Conservation (phyloP, 306 rosid genomes). For the Malus orientalis region DNA sequence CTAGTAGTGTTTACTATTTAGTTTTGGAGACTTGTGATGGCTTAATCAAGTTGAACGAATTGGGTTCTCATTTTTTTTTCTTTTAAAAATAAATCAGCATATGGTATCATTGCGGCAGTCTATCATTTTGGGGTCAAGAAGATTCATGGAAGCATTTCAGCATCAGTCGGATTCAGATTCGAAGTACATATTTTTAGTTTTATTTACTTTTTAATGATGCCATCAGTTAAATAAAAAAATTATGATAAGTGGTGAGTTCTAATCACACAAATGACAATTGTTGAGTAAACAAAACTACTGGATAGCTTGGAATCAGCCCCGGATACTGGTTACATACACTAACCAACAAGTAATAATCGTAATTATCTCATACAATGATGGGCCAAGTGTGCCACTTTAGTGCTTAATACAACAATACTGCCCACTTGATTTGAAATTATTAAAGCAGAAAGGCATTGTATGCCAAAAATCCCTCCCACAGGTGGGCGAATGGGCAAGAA, state of each 20-base stretch:
- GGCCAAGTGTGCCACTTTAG: background rate
- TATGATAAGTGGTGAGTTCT: no score
- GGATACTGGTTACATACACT: background rate
- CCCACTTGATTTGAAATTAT: background rate
- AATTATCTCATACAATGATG: background rate
- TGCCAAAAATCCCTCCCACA: background rate
- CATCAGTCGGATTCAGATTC: rapidly evolving
- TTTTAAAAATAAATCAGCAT: no score
- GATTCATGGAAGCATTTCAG: no score
- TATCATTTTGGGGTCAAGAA: rapidly evolving
- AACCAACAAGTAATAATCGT: background rate
- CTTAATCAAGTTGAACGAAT: background rate
- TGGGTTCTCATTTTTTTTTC: background rate
- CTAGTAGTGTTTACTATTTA: background rate
- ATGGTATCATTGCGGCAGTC: no score
- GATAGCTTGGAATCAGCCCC: no score
- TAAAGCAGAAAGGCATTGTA: background rate
- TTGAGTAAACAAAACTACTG: no score
- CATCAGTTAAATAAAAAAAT: no score
- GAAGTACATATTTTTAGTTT: background rate
- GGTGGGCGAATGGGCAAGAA: background rate
- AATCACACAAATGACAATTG: background rate
- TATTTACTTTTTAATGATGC: background rate
- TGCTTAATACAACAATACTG: background rate
- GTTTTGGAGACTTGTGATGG: background rate